Percentiles rank a stretch among this genome's conserved stretches.
Evolutionary conservation across 2,329 filamentous ascomycete genomes (phyloP).

Genomic region (Coniochaeta prunicola): DNA sequence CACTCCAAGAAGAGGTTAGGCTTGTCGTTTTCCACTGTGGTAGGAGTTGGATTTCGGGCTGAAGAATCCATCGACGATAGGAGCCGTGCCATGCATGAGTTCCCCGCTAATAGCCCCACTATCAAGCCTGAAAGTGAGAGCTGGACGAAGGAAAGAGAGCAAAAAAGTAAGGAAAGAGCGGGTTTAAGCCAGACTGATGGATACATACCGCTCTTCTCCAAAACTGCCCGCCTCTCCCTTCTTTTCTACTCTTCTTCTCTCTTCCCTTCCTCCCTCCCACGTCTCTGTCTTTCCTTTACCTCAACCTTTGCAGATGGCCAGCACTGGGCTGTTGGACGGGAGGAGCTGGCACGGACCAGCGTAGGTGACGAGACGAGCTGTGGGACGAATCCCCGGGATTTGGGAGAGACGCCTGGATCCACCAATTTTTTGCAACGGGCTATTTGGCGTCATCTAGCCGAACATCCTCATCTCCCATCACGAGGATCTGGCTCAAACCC

Average conservation of each 20-base stretch:
- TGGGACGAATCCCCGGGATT: slow-evolving; percentile 1
- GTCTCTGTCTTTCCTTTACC: background rate
- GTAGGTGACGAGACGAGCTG: background rate
- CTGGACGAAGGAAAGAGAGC: background rate
- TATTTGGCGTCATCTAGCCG: background rate
- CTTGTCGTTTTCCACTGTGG: background rate
- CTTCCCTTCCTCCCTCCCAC: no score
- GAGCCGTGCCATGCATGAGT: background rate
- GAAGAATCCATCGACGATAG: background rate
- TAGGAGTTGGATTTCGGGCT: background rate
- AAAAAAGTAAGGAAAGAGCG: background rate
- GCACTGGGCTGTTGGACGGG: background rate
- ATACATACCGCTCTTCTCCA: background rate
- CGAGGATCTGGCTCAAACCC: background rate
- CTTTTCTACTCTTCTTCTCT: background rate
- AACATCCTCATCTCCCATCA: background rate
- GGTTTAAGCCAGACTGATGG: background rate
- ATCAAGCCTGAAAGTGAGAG: background rate
- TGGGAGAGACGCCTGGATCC: background rate
- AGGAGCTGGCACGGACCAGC: slow-evolving; percentile 2
- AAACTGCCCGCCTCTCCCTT: background rate
- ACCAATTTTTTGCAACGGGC: background rate
- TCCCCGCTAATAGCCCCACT: background rate
- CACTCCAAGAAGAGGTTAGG: background rate
- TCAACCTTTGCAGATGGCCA: background rate